Conservation (phyloP, 306 rosid genomes). For the Cercis canadensis region DNA sequence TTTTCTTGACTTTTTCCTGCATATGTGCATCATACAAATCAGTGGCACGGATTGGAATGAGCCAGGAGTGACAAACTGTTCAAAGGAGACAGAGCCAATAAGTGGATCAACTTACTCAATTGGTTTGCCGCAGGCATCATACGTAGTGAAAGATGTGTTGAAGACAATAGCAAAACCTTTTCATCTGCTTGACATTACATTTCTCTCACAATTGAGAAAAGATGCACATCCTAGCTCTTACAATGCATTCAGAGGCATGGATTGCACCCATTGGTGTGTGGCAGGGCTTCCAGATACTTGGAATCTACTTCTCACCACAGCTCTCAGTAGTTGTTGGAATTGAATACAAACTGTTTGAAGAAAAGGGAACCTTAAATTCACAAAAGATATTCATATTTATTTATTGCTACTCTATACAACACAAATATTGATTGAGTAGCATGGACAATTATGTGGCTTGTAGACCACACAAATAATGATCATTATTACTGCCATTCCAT, state of each 20-base stretch:
- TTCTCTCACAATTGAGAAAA: slow-evolving; percentile 72
- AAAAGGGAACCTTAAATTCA: neutral
- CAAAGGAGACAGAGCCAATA: slow-evolving; percentile 61
- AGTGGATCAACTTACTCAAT: slow-evolving; percentile 51
- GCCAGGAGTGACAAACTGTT: slow-evolving; percentile 55
- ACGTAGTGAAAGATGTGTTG: slow-evolving; percentile 51
- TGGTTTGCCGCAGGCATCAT: slow-evolving; percentile 53
- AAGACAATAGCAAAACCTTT: slow-evolving; percentile 44
- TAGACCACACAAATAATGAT: too few species aligned
- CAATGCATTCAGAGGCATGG: slow-evolving; percentile 64
- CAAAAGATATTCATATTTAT: neutral
- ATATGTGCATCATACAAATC: neutral
- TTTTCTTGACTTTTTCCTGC: neutral
- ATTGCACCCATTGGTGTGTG: slow-evolving; percentile 82
- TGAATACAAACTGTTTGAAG: neutral
- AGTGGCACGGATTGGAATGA: slow-evolving; percentile 64
- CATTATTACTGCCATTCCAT: too few species aligned
- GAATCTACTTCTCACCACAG: slow-evolving; percentile 57
- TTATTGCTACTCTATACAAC: neutral
- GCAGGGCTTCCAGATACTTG: slow-evolving; percentile 77
- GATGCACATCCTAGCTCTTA: slow-evolving; percentile 70
- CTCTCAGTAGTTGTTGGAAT: slow-evolving; percentile 14
- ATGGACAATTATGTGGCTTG: neutral
- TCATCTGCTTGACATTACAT: slow-evolving; percentile 66
- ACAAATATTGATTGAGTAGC: neutral